Percentiles rank a stretch among this genome's conserved stretches.
Evolutionary conservation across 306 rosid species (phyloP).

Genomic region (Trichosanthes cucumerina): DNA sequence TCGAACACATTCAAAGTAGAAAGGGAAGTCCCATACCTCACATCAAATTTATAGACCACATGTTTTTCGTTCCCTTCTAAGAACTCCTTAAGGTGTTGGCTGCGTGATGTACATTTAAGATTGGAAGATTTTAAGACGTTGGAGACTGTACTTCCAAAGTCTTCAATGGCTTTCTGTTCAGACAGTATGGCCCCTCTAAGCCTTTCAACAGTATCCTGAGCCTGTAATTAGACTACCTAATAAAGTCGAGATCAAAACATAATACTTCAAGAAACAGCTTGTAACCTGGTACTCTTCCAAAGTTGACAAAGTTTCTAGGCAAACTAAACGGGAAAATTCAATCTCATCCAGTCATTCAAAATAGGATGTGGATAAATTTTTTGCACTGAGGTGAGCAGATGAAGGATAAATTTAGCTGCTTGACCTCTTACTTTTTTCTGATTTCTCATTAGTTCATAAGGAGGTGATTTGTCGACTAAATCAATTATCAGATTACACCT

Average conservation of each 20-base stretch:
- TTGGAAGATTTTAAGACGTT: constrained; percentile 64
- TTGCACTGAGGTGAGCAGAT: not conserved
- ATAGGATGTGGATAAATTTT: not conserved
- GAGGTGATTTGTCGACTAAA: not conserved
- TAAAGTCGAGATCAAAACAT: not conserved
- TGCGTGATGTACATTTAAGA: constrained; percentile 34
- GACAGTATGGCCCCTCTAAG: constrained; percentile 46
- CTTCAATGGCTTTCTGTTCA: constrained; percentile 41
- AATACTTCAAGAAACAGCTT: not conserved
- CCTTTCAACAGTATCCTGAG: constrained; percentile 43
- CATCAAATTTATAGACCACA: constrained; percentile 46
- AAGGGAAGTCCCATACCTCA: constrained; percentile 35
- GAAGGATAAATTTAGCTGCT: not conserved
- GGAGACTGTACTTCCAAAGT: constrained; percentile 55
- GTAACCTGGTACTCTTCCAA: not conserved
- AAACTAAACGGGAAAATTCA: not conserved
- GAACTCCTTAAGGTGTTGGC: constrained; percentile 49
- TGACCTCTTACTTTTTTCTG: not conserved
- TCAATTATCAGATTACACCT: not conserved
- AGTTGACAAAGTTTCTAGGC: not conserved
- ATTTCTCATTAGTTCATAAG: not conserved
- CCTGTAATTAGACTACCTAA: constrained; percentile 30
- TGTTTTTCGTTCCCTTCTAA: constrained; percentile 37
- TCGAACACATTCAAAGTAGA: not conserved
- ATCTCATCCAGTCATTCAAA: not conserved